Evolutionary conservation across 2,329 filamentous ascomycete species (phyloP).

Genomic region (Chrysosporium queenslandicum): DNA sequence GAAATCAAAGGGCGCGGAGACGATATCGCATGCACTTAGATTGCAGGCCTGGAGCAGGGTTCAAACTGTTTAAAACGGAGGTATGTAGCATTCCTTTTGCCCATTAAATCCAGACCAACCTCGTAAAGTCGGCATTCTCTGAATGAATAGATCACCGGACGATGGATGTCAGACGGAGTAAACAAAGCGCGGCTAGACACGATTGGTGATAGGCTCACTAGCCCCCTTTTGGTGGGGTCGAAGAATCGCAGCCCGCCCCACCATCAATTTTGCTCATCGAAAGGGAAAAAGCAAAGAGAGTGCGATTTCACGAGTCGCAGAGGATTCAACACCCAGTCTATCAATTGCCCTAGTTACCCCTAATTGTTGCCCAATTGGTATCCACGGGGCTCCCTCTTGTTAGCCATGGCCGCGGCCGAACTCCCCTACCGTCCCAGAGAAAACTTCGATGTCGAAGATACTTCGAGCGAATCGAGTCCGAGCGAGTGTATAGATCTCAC

Average conservation of each 20-base stretch:
- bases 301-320: not conserved
- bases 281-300: not conserved
- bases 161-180: not conserved
- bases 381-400: not conserved
- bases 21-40: not conserved
- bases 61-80: not conserved
- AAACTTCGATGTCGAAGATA: conserved; percentile 10
- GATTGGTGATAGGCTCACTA: not conserved
- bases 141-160: not conserved
- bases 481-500: conserved; percentile 36
- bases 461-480: conserved; percentile 18
- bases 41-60: not conserved
- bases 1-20: not conserved
- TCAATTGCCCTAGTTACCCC: too few species aligned
- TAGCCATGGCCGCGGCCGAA: not conserved
- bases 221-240: conserved; percentile 7
- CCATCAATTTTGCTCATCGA: not conserved
- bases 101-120: not conserved
- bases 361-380: not conserved
- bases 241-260: not conserved
- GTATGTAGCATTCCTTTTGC: not conserved
- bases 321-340: too few species aligned
- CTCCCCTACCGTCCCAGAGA: not conserved
- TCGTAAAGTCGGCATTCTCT: not conserved
- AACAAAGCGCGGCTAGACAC: conserved; percentile 3